A percentile compares a stretch with the other conserved stretches of the same genome.
These are phyloP conservation scores for Waltergamsia citrina DNA, from an alignment of 2,329 filamentous ascomycete species.

Conservation along the genomic window DNA sequence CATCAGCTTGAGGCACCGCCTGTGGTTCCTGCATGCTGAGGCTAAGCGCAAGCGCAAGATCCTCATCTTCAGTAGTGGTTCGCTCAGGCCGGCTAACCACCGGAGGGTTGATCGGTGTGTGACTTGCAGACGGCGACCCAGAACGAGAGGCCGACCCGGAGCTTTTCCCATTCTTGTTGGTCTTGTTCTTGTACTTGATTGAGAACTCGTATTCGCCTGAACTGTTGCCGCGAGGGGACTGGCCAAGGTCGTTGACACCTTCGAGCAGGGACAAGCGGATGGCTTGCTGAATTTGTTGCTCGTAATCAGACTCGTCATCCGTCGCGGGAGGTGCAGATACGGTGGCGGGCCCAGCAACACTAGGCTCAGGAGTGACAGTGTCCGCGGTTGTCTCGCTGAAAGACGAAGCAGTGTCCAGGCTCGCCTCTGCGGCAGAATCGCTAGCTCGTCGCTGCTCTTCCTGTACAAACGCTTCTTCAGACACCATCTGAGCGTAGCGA, in stretches of 20 bases:
- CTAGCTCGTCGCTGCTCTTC: constrained; percentile 47
- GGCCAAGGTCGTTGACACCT: constrained; percentile 34
- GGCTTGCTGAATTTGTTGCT: constrained; percentile 52
- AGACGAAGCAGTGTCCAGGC: constrained; percentile 32
- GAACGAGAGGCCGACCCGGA: constrained; percentile 18
- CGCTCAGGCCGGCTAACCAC: constrained; percentile 6
- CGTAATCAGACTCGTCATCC: constrained; percentile 41
- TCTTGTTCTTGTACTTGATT: constrained; percentile 36
- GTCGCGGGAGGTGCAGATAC: constrained; percentile 14
- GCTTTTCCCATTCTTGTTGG: constrained; percentile 28
- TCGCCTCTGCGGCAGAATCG: constrained; percentile 38
- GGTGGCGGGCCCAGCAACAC: constrained; percentile 31
- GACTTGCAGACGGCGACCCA: constrained; percentile 23
- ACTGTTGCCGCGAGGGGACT: constrained; percentile 33
- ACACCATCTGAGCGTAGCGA: constrained; percentile 57
- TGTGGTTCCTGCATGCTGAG: constrained; percentile 48
- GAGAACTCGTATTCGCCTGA: constrained; percentile 41
- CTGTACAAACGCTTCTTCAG: constrained; percentile 47
- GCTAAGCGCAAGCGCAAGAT: constrained; percentile 49
- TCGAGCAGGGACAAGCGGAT: constrained; percentile 53
- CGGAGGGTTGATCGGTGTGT: constrained; percentile 21
- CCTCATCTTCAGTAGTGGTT: constrained; percentile 32
- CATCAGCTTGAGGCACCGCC: background rate
- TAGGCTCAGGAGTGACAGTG: constrained; percentile 46
- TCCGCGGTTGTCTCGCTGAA: constrained; percentile 31